Conservation (phyloP, 768 basidiomycete species). For the Tulasnella sp. region DNA sequence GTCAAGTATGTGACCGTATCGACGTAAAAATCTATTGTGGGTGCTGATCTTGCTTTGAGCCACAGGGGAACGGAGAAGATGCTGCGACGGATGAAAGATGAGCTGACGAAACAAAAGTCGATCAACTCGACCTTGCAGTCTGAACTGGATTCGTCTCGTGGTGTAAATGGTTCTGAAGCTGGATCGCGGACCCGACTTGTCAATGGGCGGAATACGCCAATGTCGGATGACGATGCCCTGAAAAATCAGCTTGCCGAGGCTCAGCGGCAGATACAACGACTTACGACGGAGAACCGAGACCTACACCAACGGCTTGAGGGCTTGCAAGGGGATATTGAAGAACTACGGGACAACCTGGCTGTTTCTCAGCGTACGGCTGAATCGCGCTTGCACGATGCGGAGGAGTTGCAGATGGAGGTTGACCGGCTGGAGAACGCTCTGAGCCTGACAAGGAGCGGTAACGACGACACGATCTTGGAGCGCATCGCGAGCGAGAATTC, state of each 20-base stretch:
- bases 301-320: slow-evolving; percentile 56
- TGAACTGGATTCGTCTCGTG: slow-evolving; percentile 66
- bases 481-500: slow-evolving; percentile 74
- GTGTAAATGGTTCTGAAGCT: slow-evolving; percentile 38
- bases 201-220: slow-evolving; percentile 71
- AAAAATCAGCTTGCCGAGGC: slow-evolving; percentile 64
- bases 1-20: slow-evolving; percentile 57
- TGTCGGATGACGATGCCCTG: slow-evolving; percentile 49
- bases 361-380: slow-evolving; percentile 68
- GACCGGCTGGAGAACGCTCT: slow-evolving; percentile 63
- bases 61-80: slow-evolving; percentile 91
- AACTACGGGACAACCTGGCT: slow-evolving; percentile 54
- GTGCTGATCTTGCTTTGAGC: slow-evolving; percentile 12
- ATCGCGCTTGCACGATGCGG: slow-evolving; percentile 58
- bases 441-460: slow-evolving; percentile 51
- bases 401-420: slow-evolving; percentile 71
- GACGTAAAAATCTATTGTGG: background rate
- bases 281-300: slow-evolving; percentile 64
- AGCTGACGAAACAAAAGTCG: slow-evolving; percentile 80
- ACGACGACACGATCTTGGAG: slow-evolving; percentile 66
- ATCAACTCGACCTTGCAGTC: slow-evolving; percentile 65
- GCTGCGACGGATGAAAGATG: slow-evolving; percentile 93
- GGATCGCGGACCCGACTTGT: slow-evolving; percentile 38
- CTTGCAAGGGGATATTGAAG: slow-evolving; percentile 63
- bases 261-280: slow-evolving; percentile 60